Evolutionary conservation across 192 early-diverging fungal species (phyloP).

Genomic region (Entrophospora sp.): DNA sequence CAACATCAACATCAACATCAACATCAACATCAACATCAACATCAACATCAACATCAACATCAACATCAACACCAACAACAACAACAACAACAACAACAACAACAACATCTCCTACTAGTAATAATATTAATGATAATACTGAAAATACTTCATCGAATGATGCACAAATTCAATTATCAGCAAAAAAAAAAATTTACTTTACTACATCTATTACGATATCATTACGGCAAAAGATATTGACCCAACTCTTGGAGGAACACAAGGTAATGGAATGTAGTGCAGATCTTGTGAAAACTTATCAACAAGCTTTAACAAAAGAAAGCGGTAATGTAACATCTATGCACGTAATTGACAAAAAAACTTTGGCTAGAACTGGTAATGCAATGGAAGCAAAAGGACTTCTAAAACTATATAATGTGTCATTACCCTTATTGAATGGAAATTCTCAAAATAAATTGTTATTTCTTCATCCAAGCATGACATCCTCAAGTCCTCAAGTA

Average conservation of each 20-base stretch:
- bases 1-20: too few relatives aligned
- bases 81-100: too few relatives aligned
- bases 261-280: constrained; percentile 29
- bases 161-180: too few relatives aligned
- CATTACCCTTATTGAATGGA: constrained; percentile 40
- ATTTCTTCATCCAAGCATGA: constrained; percentile 35
- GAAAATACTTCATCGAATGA: too few relatives aligned
- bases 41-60: too few relatives aligned
- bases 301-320: constrained; percentile 19
- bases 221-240: constrained; percentile 25
- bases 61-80: too few relatives aligned
- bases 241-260: constrained; percentile 28
- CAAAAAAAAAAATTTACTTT: too few relatives aligned
- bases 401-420: constrained; percentile 32
- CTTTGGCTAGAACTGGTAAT: constrained; percentile 36
- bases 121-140: too few relatives aligned
- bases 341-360: constrained; percentile 46
- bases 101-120: too few relatives aligned
- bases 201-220: too few relatives aligned
- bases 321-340: constrained; percentile 10
- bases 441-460: constrained; percentile 26
- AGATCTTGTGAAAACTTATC: constrained; percentile 25
- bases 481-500: constrained; percentile 30
- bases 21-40: too few relatives aligned
- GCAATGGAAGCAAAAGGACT: constrained; percentile 36